Evolutionary conservation across 2,329 filamentous ascomycete genomes (phyloP).

Genomic region (Simplicillium sp.): DNA sequence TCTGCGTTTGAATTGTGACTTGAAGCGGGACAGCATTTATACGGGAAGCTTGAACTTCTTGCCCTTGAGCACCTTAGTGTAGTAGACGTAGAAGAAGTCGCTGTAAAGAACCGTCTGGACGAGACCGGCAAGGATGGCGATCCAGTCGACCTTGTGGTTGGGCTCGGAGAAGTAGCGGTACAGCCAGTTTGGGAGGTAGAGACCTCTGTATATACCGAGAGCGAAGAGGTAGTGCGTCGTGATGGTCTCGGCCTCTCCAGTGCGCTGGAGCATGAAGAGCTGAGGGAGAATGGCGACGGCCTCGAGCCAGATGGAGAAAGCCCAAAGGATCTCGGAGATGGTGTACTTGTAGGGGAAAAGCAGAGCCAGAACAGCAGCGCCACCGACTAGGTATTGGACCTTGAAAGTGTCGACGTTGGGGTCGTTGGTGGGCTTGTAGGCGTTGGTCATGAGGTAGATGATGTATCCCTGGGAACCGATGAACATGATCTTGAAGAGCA

Average conservation of each 20-base stretch:
- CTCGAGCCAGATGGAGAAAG: slow-evolving; percentile 97
- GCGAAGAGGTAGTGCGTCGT: slow-evolving; percentile 97
- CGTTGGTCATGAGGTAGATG: slow-evolving; percentile 94
- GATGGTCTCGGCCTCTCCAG: slow-evolving; percentile 97
- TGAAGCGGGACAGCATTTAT: slow-evolving; percentile 28
- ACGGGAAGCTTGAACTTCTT: slow-evolving; percentile 83
- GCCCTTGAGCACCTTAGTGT: slow-evolving; percentile 86
- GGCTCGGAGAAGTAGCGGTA: slow-evolving; percentile 75
- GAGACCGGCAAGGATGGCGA: slow-evolving; percentile 80
- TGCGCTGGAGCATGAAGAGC: slow-evolving; percentile 95
- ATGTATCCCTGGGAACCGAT: slow-evolving; percentile 85
- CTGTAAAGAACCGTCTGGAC: slow-evolving; percentile 94
- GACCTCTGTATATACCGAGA: slow-evolving; percentile 77
- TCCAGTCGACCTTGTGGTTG: slow-evolving; percentile 68
- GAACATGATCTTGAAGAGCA: slow-evolving; percentile 92
- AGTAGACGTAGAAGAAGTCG: slow-evolving; percentile 99
- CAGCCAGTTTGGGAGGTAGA: slow-evolving; percentile 99
- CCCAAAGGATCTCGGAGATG: slow-evolving; percentile 81
- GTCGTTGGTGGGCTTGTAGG: slow-evolving; percentile 96
- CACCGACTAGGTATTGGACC: slow-evolving; percentile 84
- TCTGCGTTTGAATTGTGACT: too few species aligned
- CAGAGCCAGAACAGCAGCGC: slow-evolving; percentile 67
- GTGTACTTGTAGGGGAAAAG: slow-evolving; percentile 82
- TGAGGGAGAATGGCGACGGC: slow-evolving; percentile 93
- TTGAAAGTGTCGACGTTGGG: slow-evolving; percentile 96